phyloP scores from a whole-genome alignment of 2,329 filamentous ascomycete species.

The Stachybotrys elegans region DNA sequence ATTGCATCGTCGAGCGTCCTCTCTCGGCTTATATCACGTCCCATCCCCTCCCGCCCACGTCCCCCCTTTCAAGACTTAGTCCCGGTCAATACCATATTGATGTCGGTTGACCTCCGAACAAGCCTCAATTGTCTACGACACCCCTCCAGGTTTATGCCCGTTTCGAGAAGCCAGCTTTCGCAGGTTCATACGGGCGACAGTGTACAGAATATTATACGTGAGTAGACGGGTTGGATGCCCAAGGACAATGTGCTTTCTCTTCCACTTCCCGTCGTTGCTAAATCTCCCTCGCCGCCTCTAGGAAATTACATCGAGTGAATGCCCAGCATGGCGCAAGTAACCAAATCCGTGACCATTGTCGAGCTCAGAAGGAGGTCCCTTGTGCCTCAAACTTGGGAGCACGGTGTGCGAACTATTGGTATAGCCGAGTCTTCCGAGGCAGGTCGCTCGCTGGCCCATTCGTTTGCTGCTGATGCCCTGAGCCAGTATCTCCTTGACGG shows the following conservation, averaged over 20 bases:
- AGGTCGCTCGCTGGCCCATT: conserved; percentile 66
- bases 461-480: conserved; percentile 71
- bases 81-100: conserved; percentile 41
- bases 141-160: conserved; percentile 52
- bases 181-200: conserved; percentile 52
- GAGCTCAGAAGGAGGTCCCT: conserved; percentile 36
- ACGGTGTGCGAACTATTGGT: conserved; percentile 56
- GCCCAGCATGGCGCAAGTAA: conserved; percentile 39
- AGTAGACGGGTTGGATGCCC: too few species aligned
- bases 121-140: conserved; percentile 52
- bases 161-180: conserved; percentile 50
- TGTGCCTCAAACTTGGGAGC: conserved; percentile 47
- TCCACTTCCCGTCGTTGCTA: conserved; percentile 18
- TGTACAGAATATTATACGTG: conserved; percentile 48
- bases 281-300: conserved; percentile 16
- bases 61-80: conserved; percentile 20
- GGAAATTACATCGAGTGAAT: conserved; percentile 16
- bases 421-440: conserved; percentile 67
- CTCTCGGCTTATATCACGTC: too few species aligned
- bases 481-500: conserved; percentile 71
- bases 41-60: not conserved
- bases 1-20: too few species aligned
- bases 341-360: conserved; percentile 22
- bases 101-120: conserved; percentile 54
- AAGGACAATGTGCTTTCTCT: too few species aligned